phyloP scores from a whole-genome alignment of 1,139 yeast genomes.

The Saccharomycopsis hybrid region DNA sequence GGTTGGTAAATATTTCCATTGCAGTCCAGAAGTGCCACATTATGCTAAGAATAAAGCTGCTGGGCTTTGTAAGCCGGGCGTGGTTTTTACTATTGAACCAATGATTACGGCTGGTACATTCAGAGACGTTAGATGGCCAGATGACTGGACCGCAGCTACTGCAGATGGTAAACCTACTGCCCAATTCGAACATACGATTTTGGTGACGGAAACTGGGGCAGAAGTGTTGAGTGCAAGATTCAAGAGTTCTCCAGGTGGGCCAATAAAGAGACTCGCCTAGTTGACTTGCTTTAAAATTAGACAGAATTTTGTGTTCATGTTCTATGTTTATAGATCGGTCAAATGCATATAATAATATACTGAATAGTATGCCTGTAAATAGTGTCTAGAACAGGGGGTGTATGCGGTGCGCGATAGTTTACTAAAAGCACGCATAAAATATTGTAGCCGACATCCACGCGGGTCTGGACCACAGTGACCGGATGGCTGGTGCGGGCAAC shows the following conservation, averaged over 20 bases:
- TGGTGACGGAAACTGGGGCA: constrained; percentile 93
- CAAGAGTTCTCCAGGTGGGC: constrained; percentile 82
- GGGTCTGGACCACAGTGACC: no score
- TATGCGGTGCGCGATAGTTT: no score
- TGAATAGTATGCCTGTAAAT: no score
- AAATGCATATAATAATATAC: no score
- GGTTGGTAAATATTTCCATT: constrained; percentile 78
- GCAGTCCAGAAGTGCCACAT: constrained; percentile 92
- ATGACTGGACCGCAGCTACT: constrained; percentile 93
- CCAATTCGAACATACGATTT: constrained; percentile 89
- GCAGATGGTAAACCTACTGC: constrained; percentile 86
- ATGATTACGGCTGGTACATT: constrained; percentile 89
- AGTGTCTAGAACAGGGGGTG: no score
- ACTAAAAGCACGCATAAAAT: no score
- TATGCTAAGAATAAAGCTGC: constrained; percentile 89
- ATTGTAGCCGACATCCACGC: no score
- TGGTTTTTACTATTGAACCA: constrained; percentile 97
- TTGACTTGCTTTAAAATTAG: neutral
- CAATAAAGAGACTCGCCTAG: constrained; percentile 50
- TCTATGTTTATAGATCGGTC: neutral
- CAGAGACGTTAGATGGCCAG: constrained; percentile 90
- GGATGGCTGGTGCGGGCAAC: no score
- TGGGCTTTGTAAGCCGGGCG: constrained; percentile 93
- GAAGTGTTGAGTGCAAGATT: constrained; percentile 85
- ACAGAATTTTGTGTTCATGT: neutral